Evolutionary conservation across 805 yeast species (phyloP).

Genomic region (Yarrowia sp.): DNA sequence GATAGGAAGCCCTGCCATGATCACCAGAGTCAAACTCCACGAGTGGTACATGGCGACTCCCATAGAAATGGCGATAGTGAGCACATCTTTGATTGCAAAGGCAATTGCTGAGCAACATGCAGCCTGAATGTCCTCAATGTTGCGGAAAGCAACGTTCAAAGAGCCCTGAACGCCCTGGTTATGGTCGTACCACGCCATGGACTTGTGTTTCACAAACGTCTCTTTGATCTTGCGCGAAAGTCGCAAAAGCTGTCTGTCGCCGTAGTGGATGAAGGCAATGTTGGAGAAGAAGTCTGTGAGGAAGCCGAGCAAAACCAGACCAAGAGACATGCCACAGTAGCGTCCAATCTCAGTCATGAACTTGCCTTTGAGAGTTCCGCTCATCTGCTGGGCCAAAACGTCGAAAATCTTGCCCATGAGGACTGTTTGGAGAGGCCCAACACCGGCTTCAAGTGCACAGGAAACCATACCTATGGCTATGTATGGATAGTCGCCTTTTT

Average conservation of each 20-base stretch:
- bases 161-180: constrained; percentile 59
- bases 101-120: constrained; percentile 70
- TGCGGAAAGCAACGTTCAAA: constrained; percentile 56
- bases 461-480: neutral
- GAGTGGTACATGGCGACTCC: constrained; percentile 71
- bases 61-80: constrained; percentile 50
- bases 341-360: constrained; percentile 39
- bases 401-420: constrained; percentile 65
- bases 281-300: constrained; percentile 46
- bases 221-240: constrained; percentile 50
- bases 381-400: constrained; percentile 37
- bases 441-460: neutral
- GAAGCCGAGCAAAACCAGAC: constrained; percentile 49
- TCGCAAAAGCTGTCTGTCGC: constrained; percentile 64
- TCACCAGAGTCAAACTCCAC: constrained; percentile 80
- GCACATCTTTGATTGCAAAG: constrained; percentile 50
- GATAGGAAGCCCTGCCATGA: constrained; percentile 72
- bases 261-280: constrained; percentile 65
- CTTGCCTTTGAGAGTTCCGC: constrained; percentile 39
- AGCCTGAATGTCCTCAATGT: constrained; percentile 68
- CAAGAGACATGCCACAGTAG: constrained; percentile 42
- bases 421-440: constrained; percentile 44
- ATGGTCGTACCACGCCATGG: constrained; percentile 62
- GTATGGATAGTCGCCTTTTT: neutral
- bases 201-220: constrained; percentile 46